phyloP scores from a whole-genome alignment of 176 grass and related monocot species.

The Dactylis glomerata region DNA sequence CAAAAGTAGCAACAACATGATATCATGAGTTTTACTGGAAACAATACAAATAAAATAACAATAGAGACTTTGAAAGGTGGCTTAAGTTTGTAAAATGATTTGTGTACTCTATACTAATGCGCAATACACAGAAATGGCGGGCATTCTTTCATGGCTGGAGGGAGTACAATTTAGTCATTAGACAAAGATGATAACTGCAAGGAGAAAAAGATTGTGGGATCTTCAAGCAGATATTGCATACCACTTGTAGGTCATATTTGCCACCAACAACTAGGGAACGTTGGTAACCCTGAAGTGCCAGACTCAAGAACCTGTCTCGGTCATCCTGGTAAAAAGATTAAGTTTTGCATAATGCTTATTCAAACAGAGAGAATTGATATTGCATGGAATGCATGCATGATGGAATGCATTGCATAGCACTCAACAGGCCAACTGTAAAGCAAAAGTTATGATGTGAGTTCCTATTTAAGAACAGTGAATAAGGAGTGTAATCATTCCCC shows the following conservation, averaged over 20 bases:
- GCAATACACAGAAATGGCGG: background rate
- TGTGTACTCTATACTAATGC: background rate
- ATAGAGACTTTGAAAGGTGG: background rate
- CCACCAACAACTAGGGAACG: slow-evolving; percentile 74
- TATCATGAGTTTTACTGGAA: background rate
- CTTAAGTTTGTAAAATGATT: background rate
- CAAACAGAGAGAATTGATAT: background rate
- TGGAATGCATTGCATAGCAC: background rate
- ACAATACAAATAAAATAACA: background rate
- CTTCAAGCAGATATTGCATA: slow-evolving; percentile 36
- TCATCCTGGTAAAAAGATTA: slow-evolving; percentile 62
- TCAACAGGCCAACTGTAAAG: slow-evolving; percentile 13
- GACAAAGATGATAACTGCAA: background rate
- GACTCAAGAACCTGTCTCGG: slow-evolving; percentile 70
- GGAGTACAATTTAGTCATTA: background rate
- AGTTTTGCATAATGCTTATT: slow-evolving; percentile 26
- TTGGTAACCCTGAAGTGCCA: slow-evolving; percentile 79
- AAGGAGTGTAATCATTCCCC: background rate
- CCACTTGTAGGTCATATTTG: slow-evolving; percentile 95
- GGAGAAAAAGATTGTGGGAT: background rate
- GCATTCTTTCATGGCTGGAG: background rate
- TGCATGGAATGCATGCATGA: background rate
- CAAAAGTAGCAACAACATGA: background rate
- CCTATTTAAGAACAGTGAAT: background rate
- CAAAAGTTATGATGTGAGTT: background rate